Conservation (phyloP, 345 rosid species). For the Reutealis trisperma region DNA sequence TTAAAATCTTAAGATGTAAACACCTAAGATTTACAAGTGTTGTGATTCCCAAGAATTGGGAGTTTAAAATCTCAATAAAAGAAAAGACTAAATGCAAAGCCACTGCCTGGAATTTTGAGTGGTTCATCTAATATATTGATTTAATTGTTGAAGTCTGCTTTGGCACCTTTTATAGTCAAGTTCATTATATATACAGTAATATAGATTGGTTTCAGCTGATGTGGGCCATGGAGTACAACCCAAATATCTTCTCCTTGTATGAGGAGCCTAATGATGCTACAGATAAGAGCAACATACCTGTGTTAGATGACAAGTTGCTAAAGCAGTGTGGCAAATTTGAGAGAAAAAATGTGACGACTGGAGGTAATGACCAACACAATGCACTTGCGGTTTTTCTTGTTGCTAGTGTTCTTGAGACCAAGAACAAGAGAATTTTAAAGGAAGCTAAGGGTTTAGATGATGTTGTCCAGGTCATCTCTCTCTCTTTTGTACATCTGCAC, state of each 20-base stretch:
- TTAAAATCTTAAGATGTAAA: background rate
- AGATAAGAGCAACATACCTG: conserved; percentile 28
- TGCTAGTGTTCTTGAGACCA: conserved; percentile 85
- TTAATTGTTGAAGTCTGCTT: conserved; percentile 17
- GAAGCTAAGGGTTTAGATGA: conserved; percentile 94
- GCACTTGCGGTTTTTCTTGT: conserved; percentile 80
- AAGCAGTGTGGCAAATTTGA: conserved; percentile 86
- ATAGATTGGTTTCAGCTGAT: conserved; percentile 67
- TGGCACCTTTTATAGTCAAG: conserved; percentile 4
- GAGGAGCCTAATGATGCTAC: conserved; percentile 40
- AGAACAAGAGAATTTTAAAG: conserved; percentile 75
- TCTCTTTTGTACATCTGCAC: conserved; percentile 1
- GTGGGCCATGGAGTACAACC: conserved; percentile 99
- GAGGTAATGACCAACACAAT: conserved; percentile 46
- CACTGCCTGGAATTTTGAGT: conserved; percentile 3
- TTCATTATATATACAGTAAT: conserved; percentile 28
- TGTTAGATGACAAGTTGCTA: conserved; percentile 48
- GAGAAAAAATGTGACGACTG: conserved; percentile 57
- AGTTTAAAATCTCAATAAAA: background rate
- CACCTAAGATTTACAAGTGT: background rate
- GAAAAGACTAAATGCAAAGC: background rate
- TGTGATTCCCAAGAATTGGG: background rate
- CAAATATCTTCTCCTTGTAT: conserved; percentile 62
- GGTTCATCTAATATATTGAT: background rate
- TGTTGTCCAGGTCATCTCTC: conserved; percentile 64